Evolutionary conservation across 2,329 filamentous ascomycete genomes (phyloP).

Genomic region (Didymella lethalis): DNA sequence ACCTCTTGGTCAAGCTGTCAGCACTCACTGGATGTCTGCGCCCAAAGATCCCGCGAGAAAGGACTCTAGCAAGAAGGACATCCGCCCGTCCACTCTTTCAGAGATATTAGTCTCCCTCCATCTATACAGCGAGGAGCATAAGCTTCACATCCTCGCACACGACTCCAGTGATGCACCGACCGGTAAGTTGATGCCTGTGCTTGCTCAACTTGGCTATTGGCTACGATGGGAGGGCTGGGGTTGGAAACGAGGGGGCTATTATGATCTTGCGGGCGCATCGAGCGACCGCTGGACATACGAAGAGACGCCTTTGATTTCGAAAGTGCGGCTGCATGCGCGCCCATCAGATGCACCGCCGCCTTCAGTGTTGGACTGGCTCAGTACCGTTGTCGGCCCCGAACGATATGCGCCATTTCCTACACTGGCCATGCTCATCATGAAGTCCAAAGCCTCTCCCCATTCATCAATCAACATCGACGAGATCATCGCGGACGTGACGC

Average conservation of each 20-base stretch:
- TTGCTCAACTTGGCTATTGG: conserved; percentile 85
- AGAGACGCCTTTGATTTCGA: conserved; percentile 51
- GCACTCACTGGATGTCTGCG: conserved; percentile 59
- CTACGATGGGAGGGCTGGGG: conserved; percentile 75
- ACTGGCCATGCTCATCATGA: conserved; percentile 47
- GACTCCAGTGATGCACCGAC: conserved; percentile 56
- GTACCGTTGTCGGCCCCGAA: conserved; percentile 41
- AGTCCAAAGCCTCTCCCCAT: conserved; percentile 49
- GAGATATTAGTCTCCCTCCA: conserved; percentile 78
- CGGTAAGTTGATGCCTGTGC: conserved; percentile 70
- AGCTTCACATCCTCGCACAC: conserved; percentile 71
- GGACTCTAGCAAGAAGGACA: conserved; percentile 46
- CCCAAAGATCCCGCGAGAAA: conserved; percentile 47
- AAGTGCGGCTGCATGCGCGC: conserved; percentile 38
- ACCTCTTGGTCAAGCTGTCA: conserved; percentile 49
- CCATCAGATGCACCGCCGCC: conserved; percentile 62
- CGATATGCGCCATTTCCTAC: conserved; percentile 48
- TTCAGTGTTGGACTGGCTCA: conserved; percentile 64
- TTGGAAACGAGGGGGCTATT: conserved; percentile 61
- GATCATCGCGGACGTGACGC: conserved; percentile 44
- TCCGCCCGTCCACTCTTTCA: conserved; percentile 65
- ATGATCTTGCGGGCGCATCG: conserved; percentile 66
- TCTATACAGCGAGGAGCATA: conserved; percentile 87
- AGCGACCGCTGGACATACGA: conserved; percentile 65
- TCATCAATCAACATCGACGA: conserved; percentile 49